A percentile compares a stretch with the other conserved stretches of the same genome.
phyloP scores from a whole-genome alignment of 2,329 filamentous ascomycete genomes.

The Beauveria sp. region DNA sequence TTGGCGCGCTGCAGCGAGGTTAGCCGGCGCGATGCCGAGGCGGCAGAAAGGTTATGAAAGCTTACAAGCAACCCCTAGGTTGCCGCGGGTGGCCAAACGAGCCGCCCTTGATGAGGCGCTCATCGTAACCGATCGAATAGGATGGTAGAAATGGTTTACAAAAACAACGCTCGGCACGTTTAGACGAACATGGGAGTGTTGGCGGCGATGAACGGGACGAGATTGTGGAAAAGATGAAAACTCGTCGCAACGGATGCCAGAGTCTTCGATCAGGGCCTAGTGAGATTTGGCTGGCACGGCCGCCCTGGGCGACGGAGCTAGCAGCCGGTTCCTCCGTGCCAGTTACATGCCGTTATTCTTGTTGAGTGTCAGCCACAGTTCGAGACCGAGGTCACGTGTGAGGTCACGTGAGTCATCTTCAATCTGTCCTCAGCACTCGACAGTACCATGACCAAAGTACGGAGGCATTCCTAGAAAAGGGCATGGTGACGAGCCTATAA shows the following conservation, averaged over 20 bases:
- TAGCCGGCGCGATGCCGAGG: constrained; percentile 4
- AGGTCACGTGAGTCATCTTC: not conserved
- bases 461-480: too few species aligned
- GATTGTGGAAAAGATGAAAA: constrained; percentile 9
- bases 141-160: not conserved
- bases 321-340: constrained; percentile 7
- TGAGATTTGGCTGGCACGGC: constrained; percentile 9
- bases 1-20: constrained; percentile 32
- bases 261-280: constrained; percentile 7
- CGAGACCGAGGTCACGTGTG: not conserved
- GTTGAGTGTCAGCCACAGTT: not conserved
- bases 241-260: constrained; percentile 2
- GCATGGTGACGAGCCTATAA: too few species aligned
- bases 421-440: not conserved
- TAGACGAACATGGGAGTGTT: not conserved
- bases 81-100: constrained; percentile 46
- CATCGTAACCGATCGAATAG: constrained; percentile 29
- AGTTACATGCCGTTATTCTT: not conserved
- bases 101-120: constrained; percentile 49
- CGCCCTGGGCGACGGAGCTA: constrained; percentile 2
- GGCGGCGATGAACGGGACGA: constrained; percentile 2
- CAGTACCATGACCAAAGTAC: not conserved
- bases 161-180: not conserved
- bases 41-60: constrained; percentile 11
- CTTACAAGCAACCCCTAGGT: constrained; percentile 42